These are phyloP conservation scores for Verticillium albo-atrum DNA, from an alignment of 2,329 filamentous ascomycete species.

Conservation along the genomic window DNA sequence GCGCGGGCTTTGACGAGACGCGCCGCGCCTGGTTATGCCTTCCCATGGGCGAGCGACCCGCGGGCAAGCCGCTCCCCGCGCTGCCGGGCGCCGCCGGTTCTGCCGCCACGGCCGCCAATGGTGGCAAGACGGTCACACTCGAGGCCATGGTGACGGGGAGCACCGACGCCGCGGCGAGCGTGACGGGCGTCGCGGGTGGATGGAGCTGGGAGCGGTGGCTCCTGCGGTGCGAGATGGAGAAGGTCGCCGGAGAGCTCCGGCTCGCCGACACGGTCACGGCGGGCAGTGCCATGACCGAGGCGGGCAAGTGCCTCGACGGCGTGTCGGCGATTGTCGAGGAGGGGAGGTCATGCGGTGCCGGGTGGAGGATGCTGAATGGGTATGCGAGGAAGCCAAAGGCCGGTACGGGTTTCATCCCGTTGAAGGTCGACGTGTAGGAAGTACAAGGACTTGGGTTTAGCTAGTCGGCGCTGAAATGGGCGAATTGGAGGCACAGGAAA, in stretches of 20 bases:
- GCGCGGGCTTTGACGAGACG: slow-evolving; percentile 72
- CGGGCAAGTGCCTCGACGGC: slow-evolving; percentile 55
- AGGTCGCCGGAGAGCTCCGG: slow-evolving; percentile 60
- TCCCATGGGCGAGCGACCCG: slow-evolving; percentile 63
- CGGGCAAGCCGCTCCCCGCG: slow-evolving; percentile 23
- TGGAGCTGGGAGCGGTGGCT: slow-evolving; percentile 98
- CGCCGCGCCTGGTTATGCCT: slow-evolving; percentile 86
- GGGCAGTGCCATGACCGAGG: slow-evolving; percentile 47
- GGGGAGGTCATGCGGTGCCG: slow-evolving; percentile 53
- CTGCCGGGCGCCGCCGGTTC: slow-evolving; percentile 20
- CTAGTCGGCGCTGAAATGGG: too few species aligned
- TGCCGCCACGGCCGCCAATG: too few species aligned
- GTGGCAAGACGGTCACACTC: slow-evolving; percentile 43
- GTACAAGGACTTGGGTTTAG: not conserved
- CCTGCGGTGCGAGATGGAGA: slow-evolving; percentile 81
- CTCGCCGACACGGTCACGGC: slow-evolving; percentile 49
- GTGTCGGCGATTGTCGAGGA: slow-evolving; percentile 61
- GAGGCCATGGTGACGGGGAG: slow-evolving; percentile 59
- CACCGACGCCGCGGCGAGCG: slow-evolving; percentile 65
- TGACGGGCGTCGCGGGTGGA: slow-evolving; percentile 78
- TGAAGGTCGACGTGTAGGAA: slow-evolving; percentile 1
- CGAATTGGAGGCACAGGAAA: too few species aligned
- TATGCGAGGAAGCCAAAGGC: slow-evolving; percentile 57
- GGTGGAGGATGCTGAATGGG: slow-evolving; percentile 58
- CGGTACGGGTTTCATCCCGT: slow-evolving; percentile 29